Evolutionary conservation across 139 green algal genomes (phyloP), one percentile per base, ranked within the genome.

Genomic region (Tetradesmus obliquus): DNA sequence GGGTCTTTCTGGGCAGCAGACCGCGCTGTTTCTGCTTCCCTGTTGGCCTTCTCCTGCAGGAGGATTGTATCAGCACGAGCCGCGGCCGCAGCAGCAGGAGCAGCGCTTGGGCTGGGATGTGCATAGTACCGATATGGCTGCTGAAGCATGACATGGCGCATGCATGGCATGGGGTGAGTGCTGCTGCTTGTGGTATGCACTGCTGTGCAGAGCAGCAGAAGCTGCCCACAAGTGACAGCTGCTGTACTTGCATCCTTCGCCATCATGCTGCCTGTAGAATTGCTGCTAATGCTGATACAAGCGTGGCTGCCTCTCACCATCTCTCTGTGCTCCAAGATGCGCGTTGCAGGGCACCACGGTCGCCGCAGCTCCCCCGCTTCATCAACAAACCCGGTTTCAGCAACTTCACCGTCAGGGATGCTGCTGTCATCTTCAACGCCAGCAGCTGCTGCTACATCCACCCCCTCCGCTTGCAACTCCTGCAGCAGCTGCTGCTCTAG

Each of bases 291-390:
- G 51, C 51, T 85, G 80, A 45, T 58, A 10, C 51, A 4, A 24
- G 66, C 66, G 5, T 19, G 17, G 20, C 81, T 69, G 81, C 82
- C 17, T 10, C 87, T 79, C 91, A 97, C 95, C 32, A 84, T 83
- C 92, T 98, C 97, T 13, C 94, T 93, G 74, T 98, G 96, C 84
- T 99, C 97, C 80, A 98, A 84, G 12, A 98, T 93, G 79, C 97
- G 94, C 10, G 97, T 98, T 53, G 93, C 95, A 45, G 95, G 92
- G 92, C 96, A 98, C 97, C 97, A 98, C 2, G 96, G 97, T 53
- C 97, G 84, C 90, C 89, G 86, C 93, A 98, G 92, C 94, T 98
- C 93, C 1, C 96, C 97, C 5, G 95, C 86, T 71, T 97, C 95
- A 85, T 96, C 96, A 60, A 96, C 19, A n/a, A 93, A 91, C 3